A percentile compares a stretch with the other conserved stretches of the same genome.
Conservation (phyloP, 352 stramenopile species). For the Albugo candida region DNA sequence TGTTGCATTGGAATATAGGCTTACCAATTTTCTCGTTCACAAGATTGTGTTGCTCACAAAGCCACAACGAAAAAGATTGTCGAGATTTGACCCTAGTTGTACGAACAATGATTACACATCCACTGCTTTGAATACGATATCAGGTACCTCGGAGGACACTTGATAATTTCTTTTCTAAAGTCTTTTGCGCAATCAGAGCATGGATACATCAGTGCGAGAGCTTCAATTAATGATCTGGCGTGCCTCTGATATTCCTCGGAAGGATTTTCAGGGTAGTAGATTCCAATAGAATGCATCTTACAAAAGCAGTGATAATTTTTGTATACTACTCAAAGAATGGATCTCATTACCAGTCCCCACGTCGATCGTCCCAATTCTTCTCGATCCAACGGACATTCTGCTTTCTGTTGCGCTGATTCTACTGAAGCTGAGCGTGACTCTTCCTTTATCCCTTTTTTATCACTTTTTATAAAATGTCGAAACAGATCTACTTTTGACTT, state of each 20-base stretch:
- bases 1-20: constrained; percentile 82
- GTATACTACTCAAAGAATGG: not conserved
- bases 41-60: constrained; percentile 95
- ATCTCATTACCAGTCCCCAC: constrained; percentile 60
- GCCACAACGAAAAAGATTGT: constrained; percentile 85
- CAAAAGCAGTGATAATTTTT: not conserved
- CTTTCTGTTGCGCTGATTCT: constrained; percentile 4
- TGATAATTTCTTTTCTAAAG: constrained; percentile 87
- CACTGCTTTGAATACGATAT: constrained; percentile 2
- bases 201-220: constrained; percentile 85
- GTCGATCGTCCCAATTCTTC: constrained; percentile 72
- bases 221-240: constrained; percentile 79
- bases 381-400: constrained; percentile 70
- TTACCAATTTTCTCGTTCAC: constrained; percentile 97
- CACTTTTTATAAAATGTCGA: constrained; percentile 38
- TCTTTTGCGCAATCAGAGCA: constrained; percentile 88
- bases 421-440: not conserved
- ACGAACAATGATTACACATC: not conserved
- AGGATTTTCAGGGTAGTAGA: constrained; percentile 94
- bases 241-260: constrained; percentile 76
- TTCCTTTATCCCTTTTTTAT: constrained; percentile 7
- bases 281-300: constrained; percentile 84
- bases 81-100: constrained; percentile 68
- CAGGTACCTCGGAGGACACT: constrained; percentile 76
- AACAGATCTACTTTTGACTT: constrained; percentile 76